These are phyloP conservation scores for Sordariomycetes sp. DNA, from an alignment of 2,329 filamentous ascomycete species.

Conservation along the genomic window DNA sequence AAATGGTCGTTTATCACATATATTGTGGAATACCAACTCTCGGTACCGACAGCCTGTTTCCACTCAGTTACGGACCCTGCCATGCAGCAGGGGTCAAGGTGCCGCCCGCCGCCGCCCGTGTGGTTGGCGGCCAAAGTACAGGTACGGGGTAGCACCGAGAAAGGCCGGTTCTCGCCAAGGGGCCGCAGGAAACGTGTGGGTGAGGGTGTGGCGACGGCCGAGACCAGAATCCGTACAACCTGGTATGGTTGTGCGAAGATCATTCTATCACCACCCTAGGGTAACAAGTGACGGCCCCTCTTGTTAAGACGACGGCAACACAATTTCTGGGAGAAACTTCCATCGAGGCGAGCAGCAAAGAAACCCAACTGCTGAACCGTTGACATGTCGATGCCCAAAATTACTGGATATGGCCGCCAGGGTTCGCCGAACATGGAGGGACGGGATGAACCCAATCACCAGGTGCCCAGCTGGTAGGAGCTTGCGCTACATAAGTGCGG, in stretches of 20 bases:
- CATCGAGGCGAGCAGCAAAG: neutral
- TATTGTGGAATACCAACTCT: no score
- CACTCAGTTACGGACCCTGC: neutral
- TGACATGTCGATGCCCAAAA: slow-evolving; percentile 2
- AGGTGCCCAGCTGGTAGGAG: neutral
- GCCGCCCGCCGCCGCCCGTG: neutral
- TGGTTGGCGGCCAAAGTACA: slow-evolving; percentile 1
- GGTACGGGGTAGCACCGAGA: slow-evolving; percentile 1
- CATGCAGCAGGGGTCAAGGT: neutral
- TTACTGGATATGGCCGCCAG: neutral
- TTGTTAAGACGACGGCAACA: neutral
- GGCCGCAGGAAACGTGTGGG: neutral
- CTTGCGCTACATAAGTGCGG: neutral
- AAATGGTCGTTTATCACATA: no score
- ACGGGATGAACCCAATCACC: neutral
- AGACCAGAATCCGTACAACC: neutral
- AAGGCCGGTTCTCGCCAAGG: neutral
- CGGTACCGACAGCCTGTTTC: neutral
- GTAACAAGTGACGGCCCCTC: neutral
- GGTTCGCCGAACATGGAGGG: neutral
- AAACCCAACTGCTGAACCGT: neutral
- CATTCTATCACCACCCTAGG: neutral
- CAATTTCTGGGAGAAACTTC: neutral
- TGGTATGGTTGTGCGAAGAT: neutral
- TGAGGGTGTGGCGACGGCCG: neutral